These are phyloP conservation scores for Fraxinus paxiana DNA, from an alignment of 305 asterid species.

Conservation along the genomic window DNA sequence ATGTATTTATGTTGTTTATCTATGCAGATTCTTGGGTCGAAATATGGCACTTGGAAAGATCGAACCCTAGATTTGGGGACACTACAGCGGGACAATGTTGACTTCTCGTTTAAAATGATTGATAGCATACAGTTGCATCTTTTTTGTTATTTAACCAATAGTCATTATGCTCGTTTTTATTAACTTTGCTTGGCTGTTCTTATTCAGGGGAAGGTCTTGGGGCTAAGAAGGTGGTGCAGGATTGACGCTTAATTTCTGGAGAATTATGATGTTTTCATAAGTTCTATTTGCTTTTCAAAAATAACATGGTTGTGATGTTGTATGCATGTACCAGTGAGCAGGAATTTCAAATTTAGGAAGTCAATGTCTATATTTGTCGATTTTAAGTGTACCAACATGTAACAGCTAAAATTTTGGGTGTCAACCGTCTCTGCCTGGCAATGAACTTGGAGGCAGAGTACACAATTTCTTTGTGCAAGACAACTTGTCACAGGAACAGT, in stretches of 20 bases:
- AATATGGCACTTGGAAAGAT: too few relatives aligned
- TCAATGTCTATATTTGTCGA: constrained; percentile 13
- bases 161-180: background rate
- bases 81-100: background rate
- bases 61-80: background rate
- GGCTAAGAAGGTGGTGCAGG: constrained; percentile 27
- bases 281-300: constrained; percentile 15
- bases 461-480: constrained; percentile 93
- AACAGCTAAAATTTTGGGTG: constrained; percentile 22
- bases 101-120: background rate
- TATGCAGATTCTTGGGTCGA: too few relatives aligned
- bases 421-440: constrained; percentile 89
- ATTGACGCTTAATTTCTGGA: constrained; percentile 15
- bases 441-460: constrained; percentile 84
- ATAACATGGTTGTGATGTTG: constrained; percentile 12
- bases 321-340: constrained; percentile 16
- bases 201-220: constrained; percentile 23
- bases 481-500: constrained; percentile 57
- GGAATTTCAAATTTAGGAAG: constrained; percentile 16
- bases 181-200: constrained; percentile 14
- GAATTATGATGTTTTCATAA: constrained; percentile 22
- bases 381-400: constrained; percentile 13
- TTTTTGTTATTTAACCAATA: background rate
- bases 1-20: too few relatives aligned
- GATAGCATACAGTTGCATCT: background rate